Base-by-base conservation (phyloP, 805 yeast species). In the Cyberlindnera amylophila region DNA sequence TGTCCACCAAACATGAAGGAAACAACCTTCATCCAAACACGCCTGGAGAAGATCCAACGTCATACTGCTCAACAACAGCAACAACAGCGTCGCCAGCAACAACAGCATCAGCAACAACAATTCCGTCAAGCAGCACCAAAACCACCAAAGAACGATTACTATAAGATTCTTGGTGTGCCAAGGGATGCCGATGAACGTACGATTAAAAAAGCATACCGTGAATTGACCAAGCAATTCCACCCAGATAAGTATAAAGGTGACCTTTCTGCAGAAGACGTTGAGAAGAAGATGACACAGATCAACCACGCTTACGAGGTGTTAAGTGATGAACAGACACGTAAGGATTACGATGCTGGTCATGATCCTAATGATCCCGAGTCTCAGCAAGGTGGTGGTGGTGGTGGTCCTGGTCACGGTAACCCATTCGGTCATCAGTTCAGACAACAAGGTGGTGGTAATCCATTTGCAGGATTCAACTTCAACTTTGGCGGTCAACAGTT, bases 281-380 rank as follows among this genome's bases (percentile, higher is more conserved):
- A 88, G 62, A 69, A 69, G 38, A 86, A 85, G 55, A 93, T 91
- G 90, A 88, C 95, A 36, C 90, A 83, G 42, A 86, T 91, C 49
- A 93, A 91, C 63, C 87, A 85, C 58, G 98, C 98, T 0, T 89
- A 93, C 62, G 97, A 89, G 59, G 81, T 83, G 2, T 69, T 91
- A 29, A 76, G 89, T 9, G 79, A 85, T 51, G 76, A 77, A 2
- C 84, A 79, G 34, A 66, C 75, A 45, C 74, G 81, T 45, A 74
- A 68, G 34, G 74, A 79, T 36, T 91, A 85, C 55, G 47, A 53
- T n/a, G 50, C 67, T 19, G 82, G 81, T 13, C 74, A 70, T 36
- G 79, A 74, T 55, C 79, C 81, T 6, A 72, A 71, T 49, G 73
- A 67, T 44, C 66, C 65, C 2, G 54, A 51, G 28, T 32, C 44